Evolutionary conservation across 805 yeast genomes (phyloP), one percentile per base, ranked within the genome.

Genomic region (Hanseniaspora guilliermondii): DNA sequence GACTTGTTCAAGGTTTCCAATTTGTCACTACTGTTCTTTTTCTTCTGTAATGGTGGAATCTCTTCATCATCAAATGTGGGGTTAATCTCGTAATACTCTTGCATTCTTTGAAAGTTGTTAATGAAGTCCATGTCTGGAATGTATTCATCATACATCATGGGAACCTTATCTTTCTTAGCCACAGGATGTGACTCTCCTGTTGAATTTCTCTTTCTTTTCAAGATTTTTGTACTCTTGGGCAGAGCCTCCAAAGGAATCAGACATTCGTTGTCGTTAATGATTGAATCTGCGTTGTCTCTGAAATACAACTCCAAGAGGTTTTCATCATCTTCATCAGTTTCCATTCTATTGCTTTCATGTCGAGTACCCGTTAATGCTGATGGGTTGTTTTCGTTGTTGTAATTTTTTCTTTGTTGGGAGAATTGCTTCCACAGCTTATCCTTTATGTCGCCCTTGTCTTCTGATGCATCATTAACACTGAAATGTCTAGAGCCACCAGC

Each of bases 91-190:
- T 56, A 58, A 21, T 61, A 59, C 32, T 60, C 61, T 52, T 70
- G 70, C 85, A 85, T 80, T 53, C 70, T 69, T 49, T 69, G 65
- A 0, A 78, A 65, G 25, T 76, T 73, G 40, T 73, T 61, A n/a
- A 65, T 69, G 58, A 80, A 82, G 60, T 81, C 81, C 30, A 85
- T 70, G 47, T 82, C 85, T 0, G 91, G 91, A 16, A 85, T 75
- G 61, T 84, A 85, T 62, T 85, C 93, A 64, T 84, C 91, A 61
- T 80, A 83, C 59, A 83, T 69, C 55, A 52, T 52, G 5, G 49
- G 38, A 5, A 16, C 46, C 5, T 16, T 32, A 2, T 37, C 49
- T 9, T 24, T 36, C n/a, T 44, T 37, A 8, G 38, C 17, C 16
- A 22, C 19, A 6, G 41, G 5, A 25, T 12, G 8, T 3, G 35